A percentile compares a stretch with the other conserved stretches of the same genome.
Conservation (phyloP, 495 filamentous ascomycete genomes). For the Podospora pseudoanserina region DNA sequence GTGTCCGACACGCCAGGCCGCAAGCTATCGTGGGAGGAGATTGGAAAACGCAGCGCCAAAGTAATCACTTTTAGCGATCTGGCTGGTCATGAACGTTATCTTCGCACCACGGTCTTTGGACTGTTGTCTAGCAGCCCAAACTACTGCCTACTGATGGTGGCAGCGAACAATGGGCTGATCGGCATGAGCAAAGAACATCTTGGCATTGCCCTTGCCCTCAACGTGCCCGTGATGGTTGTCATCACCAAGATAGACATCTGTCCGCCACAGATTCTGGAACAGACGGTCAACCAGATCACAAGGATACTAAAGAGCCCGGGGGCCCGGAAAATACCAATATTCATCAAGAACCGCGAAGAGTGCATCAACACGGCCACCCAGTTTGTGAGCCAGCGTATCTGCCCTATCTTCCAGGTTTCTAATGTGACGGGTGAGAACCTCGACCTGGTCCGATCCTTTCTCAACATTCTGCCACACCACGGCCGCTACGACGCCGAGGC, state of each 20-base stretch:
- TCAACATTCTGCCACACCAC: conserved; percentile 94
- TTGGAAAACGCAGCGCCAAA: conserved; percentile 90
- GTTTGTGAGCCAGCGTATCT: conserved; percentile 92
- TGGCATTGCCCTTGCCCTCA: conserved; percentile 89
- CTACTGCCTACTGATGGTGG: conserved; percentile 97
- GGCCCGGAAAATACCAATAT: conserved; percentile 94
- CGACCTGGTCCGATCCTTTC: conserved; percentile 74
- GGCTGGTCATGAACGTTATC: conserved; percentile 91
- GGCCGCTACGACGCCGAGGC: conserved; percentile 86
- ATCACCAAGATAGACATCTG: conserved; percentile 99
- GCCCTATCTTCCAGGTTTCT: conserved; percentile 95
- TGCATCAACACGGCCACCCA: conserved; percentile 94
- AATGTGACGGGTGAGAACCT: conserved; percentile 93
- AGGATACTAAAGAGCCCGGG: conserved; percentile 92
- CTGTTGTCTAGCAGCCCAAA: conserved; percentile 92
- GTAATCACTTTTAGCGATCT: conserved; percentile 96
- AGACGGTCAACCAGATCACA: conserved; percentile 88
- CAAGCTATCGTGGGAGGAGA: conserved; percentile 91
- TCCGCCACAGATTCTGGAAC: conserved; percentile 88
- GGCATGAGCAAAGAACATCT: conserved; percentile 99
- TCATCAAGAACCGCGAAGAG: conserved; percentile 86
- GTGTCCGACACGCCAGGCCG: conserved; percentile 71
- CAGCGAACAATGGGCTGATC: conserved; percentile 94
- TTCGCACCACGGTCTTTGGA: conserved; percentile 95
- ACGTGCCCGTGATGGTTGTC: conserved; percentile 97